phyloP scores from a whole-genome alignment of 2,329 filamentous ascomycete genomes.

The Aspergillus awamori region DNA sequence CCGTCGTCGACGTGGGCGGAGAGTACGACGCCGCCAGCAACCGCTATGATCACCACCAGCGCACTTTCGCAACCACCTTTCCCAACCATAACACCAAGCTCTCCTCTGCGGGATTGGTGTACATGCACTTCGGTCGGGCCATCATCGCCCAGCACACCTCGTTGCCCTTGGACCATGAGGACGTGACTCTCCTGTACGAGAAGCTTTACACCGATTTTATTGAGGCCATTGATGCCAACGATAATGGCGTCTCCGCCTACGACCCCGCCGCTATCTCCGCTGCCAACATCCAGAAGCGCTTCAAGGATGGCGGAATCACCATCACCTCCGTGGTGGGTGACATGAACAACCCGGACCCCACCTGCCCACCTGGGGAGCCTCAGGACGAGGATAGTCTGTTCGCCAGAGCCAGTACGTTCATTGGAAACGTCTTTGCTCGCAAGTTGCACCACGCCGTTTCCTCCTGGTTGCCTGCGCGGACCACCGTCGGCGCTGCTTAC shows the following conservation, averaged over 20 bases:
- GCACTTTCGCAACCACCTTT: conserved; percentile 83
- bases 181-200: conserved; percentile 75
- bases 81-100: conserved; percentile 84
- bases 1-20: conserved; percentile 96
- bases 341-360: conserved; percentile 68
- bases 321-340: conserved; percentile 82
- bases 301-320: conserved; percentile 78
- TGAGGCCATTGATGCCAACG: conserved; percentile 95
- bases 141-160: conserved; percentile 73
- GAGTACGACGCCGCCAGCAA: conserved; percentile 77
- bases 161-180: conserved; percentile 62
- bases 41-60: conserved; percentile 97
- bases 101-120: conserved; percentile 89
- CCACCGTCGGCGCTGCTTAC: conserved; percentile 77
- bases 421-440: conserved; percentile 84
- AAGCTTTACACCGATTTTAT: conserved; percentile 94
- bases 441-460: conserved; percentile 75
- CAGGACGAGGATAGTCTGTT: conserved; percentile 86
- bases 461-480: conserved; percentile 85
- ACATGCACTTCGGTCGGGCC: conserved; percentile 87
- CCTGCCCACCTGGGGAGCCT: conserved; percentile 54
- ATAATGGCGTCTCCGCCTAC: conserved; percentile 89
- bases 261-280: conserved; percentile 69
- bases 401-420: conserved; percentile 73
- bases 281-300: conserved; percentile 78